These are phyloP conservation scores for Pythium coloratum DNA, from an alignment of 352 stramenopile genomes.

Conservation along the genomic window DNA sequence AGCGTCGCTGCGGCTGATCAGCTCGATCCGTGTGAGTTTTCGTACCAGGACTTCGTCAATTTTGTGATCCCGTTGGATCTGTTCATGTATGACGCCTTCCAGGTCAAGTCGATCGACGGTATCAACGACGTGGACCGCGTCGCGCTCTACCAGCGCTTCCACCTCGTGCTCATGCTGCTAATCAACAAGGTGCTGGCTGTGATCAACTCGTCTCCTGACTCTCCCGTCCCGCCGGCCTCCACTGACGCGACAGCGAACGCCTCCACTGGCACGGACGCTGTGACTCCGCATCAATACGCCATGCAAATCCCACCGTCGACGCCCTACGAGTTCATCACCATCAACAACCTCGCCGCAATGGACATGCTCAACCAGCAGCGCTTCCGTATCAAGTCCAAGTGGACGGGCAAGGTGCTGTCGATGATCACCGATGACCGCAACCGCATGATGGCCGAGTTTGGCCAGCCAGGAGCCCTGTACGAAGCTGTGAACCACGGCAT, in stretches of 20 bases:
- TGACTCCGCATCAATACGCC: constrained; percentile 39
- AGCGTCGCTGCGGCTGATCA: constrained; percentile 9
- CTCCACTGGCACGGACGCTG: not conserved
- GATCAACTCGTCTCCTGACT: constrained; percentile 36
- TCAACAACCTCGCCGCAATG: constrained; percentile 53
- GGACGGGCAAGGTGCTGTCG: constrained; percentile 44
- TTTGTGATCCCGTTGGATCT: constrained; percentile 47
- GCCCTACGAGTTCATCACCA: constrained; percentile 53
- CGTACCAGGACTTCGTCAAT: constrained; percentile 55
- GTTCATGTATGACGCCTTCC: constrained; percentile 63
- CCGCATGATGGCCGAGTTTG: constrained; percentile 47
- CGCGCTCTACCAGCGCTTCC: constrained; percentile 43
- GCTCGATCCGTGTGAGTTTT: constrained; percentile 41
- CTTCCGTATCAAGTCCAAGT: constrained; percentile 42
- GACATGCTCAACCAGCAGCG: constrained; percentile 51
- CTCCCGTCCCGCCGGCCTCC: constrained; percentile 23
- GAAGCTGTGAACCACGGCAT: constrained; percentile 36
- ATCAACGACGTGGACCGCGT: constrained; percentile 39
- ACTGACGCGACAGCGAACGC: not conserved
- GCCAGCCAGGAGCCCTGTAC: constrained; percentile 40
- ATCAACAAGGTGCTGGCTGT: constrained; percentile 44
- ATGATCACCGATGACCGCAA: constrained; percentile 64
- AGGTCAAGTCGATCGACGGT: constrained; percentile 47
- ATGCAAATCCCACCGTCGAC: constrained; percentile 47
- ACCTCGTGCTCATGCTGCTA: constrained; percentile 37